Evolutionary conservation across 192 early-diverging fungal species (phyloP).

Genomic region (Allomyces arbusculus): DNA sequence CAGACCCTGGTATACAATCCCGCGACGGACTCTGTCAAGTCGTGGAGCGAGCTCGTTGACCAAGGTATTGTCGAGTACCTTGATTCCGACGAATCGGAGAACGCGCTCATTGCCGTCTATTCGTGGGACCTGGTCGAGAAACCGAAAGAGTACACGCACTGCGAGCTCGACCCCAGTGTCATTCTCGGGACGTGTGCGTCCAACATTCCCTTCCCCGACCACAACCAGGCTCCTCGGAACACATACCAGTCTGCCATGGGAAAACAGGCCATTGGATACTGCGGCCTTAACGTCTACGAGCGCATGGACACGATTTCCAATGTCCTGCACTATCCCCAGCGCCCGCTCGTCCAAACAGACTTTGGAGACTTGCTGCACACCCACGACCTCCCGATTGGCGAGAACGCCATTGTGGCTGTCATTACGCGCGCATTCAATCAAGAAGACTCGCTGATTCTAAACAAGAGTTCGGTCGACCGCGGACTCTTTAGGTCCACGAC

Average conservation of each 20-base stretch:
- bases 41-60: constrained; percentile 24
- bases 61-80: constrained; percentile 84
- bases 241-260: constrained; percentile 99
- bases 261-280: constrained; percentile 99
- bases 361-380: constrained; percentile 90
- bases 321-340: constrained; percentile 97
- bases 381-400: constrained; percentile 91
- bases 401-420: constrained; percentile 94
- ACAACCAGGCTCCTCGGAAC: constrained; percentile 99
- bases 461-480: constrained; percentile 90
- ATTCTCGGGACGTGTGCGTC: constrained; percentile 98
- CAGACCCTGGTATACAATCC: constrained; percentile 31
- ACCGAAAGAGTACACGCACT: constrained; percentile 73
- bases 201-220: constrained; percentile 99
- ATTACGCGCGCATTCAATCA: constrained; percentile 98
- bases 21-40: constrained; percentile 41
- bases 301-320: constrained; percentile 99
- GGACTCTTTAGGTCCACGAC: constrained; percentile 92
- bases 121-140: constrained; percentile 67
- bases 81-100: constrained; percentile 98
- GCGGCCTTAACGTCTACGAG: constrained; percentile 83
- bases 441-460: constrained; percentile 99
- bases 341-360: constrained; percentile 85
- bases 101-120: constrained; percentile 95
- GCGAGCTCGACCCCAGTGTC: constrained; percentile 98